phyloP scores from a whole-genome alignment of 163 green algal species.

The Chlorella variabilis region DNA sequence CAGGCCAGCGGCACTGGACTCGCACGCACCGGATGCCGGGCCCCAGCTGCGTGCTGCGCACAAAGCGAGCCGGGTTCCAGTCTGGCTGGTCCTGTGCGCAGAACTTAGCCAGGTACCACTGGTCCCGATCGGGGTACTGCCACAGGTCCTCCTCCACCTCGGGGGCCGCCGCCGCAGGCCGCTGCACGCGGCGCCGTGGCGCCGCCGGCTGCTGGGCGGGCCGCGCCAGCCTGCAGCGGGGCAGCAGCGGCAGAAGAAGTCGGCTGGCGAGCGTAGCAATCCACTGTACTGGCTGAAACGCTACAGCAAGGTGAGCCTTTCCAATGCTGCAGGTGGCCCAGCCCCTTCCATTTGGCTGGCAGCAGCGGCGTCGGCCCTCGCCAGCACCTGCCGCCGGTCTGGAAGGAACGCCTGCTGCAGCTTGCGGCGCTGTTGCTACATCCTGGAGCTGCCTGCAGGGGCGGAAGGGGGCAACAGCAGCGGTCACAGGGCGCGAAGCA shows the following conservation, averaged over 20 bases:
- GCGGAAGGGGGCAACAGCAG: neutral
- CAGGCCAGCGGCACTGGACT: too few relatives aligned
- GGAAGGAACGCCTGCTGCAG: neutral
- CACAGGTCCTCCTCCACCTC: conserved; percentile 68
- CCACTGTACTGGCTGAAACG: too few relatives aligned
- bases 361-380: too few relatives aligned
- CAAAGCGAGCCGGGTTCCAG: conserved; percentile 73
- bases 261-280: too few relatives aligned
- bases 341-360: too few relatives aligned
- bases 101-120: conserved; percentile 85
- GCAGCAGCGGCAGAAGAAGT: too few relatives aligned
- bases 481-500: neutral
- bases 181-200: neutral
- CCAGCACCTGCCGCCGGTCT: neutral
- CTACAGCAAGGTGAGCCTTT: too few relatives aligned
- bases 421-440: neutral
- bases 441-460: neutral
- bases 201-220: neutral
- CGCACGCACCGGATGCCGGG: conserved; percentile 47
- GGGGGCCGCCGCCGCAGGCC: neutral
- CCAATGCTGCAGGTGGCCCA: too few relatives aligned
- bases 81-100: conserved; percentile 81
- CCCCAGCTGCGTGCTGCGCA: conserved; percentile 54
- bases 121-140: conserved; percentile 69
- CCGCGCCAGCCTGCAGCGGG: too few relatives aligned